A percentile compares a stretch with the other conserved stretches of the same genome.
These are phyloP conservation scores for Phytophthora megakarya DNA, from an alignment of 352 stramenopile species.

Conservation along the genomic window DNA sequence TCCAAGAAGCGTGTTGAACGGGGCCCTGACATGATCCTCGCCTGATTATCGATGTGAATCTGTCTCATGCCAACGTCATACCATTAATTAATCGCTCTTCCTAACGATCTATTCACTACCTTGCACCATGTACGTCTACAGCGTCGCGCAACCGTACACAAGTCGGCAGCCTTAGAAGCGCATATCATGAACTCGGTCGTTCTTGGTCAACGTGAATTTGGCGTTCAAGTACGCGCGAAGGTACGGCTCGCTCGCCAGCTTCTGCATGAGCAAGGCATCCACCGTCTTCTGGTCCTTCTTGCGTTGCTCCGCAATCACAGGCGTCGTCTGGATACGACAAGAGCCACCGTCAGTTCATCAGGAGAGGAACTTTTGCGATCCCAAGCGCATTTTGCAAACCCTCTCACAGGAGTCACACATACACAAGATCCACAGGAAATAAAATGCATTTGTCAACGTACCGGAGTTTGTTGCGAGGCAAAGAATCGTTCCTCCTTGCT, in stretches of 20 bases:
- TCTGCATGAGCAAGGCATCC: slow-evolving; percentile 83
- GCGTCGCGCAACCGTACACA: not conserved
- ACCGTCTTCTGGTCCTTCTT: slow-evolving; percentile 97
- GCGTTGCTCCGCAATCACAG: slow-evolving; percentile 91
- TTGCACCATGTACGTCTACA: too few species aligned
- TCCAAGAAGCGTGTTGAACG: slow-evolving; percentile 29
- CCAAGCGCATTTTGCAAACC: slow-evolving; percentile 59
- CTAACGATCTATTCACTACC: slow-evolving; percentile 21
- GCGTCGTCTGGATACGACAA: slow-evolving; percentile 36
- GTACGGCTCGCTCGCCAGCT: slow-evolving; percentile 75
- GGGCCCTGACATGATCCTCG: slow-evolving; percentile 1
- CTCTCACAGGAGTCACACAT: slow-evolving; percentile 25
- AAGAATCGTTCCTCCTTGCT: slow-evolving; percentile 94
- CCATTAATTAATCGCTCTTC: slow-evolving; percentile 10
- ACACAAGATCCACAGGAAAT: slow-evolving; percentile 18
- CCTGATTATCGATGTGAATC: not conserved
- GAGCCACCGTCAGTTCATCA: slow-evolving; percentile 21
- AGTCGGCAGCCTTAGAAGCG: slow-evolving; percentile 90
- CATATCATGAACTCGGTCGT: slow-evolving; percentile 98
- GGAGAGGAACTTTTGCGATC: slow-evolving; percentile 62
- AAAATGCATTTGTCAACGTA: slow-evolving; percentile 35
- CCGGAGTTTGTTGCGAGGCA: slow-evolving; percentile 47
- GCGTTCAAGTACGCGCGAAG: slow-evolving; percentile 97
- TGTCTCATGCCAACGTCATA: slow-evolving; percentile 15
- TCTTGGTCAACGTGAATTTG: slow-evolving; percentile 98